Evolutionary conservation across 192 early-diverging fungal genomes (phyloP).

Genomic region (Umbelopsis sp.): DNA sequence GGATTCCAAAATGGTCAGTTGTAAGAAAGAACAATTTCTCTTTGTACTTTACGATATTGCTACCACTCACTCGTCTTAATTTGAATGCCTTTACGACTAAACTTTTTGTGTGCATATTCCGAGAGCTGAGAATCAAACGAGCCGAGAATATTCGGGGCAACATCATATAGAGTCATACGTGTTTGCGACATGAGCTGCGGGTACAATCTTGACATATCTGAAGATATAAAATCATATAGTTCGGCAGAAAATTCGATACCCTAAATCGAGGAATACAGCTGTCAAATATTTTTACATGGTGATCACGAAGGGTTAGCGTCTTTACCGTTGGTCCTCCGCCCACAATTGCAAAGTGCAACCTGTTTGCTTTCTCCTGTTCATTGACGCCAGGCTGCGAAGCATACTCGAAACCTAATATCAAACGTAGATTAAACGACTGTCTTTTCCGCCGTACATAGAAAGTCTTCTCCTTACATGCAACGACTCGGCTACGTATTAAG

Average conservation of each 20-base stretch:
- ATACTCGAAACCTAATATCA: conserved; percentile 56
- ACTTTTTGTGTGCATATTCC: conserved; percentile 74
- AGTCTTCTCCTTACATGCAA: conserved; percentile 57
- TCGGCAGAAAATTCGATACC: conserved; percentile 75
- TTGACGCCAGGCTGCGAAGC: conserved; percentile 70
- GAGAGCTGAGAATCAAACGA: conserved; percentile 75
- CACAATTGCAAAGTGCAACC: conserved; percentile 83
- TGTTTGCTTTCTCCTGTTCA: conserved; percentile 59
- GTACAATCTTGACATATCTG: conserved; percentile 78
- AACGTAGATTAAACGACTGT: too few relatives aligned
- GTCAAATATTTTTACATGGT: background rate
- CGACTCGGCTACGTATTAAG: conserved; percentile 75
- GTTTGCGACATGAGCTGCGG: conserved; percentile 61
- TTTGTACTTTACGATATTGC: background rate
- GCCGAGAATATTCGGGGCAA: conserved; percentile 75
- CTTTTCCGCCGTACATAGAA: too few relatives aligned
- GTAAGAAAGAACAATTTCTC: background rate
- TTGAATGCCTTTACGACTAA: conserved; percentile 74
- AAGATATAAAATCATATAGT: conserved; percentile 81
- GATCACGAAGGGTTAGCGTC: background rate
- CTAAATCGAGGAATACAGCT: conserved; percentile 11
- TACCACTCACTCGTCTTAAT: conserved; percentile 68
- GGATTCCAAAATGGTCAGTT: background rate
- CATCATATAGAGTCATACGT: conserved; percentile 67
- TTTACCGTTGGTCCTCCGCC: conserved; percentile 85